Evolutionary conservation across 2,329 filamentous ascomycete genomes (phyloP).

Genomic region (Exophiala viscosa): DNA sequence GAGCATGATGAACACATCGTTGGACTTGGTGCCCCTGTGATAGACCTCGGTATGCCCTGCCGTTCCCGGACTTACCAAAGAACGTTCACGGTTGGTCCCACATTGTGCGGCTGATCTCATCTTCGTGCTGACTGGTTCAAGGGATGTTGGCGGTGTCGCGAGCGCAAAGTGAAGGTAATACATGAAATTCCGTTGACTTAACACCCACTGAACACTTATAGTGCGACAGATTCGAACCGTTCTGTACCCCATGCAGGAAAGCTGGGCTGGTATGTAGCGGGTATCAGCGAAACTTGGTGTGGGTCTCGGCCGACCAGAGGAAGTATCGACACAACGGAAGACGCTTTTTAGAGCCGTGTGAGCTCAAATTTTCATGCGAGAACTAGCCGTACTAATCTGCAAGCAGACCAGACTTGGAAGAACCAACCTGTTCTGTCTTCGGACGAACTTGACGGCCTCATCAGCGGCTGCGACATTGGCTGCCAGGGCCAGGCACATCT

Average conservation of each 20-base stretch:
- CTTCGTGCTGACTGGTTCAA: neutral
- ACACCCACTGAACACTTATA: neutral
- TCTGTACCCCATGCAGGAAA: neutral
- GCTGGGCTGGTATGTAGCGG: neutral
- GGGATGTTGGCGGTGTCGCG: conserved; percentile 1
- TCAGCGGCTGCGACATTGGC: neutral
- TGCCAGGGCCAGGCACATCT: neutral
- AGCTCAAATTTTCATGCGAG: neutral
- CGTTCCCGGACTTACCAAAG: neutral
- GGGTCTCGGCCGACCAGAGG: conserved; percentile 3
- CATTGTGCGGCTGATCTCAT: neutral
- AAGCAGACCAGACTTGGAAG: neutral
- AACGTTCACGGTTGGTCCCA: neutral
- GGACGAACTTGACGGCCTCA: neutral
- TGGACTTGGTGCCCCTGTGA: neutral
- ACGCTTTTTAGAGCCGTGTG: conserved; percentile 1
- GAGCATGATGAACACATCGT: neutral
- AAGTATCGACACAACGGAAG: conserved; percentile 3
- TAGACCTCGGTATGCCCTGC: neutral
- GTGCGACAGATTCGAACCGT: neutral
- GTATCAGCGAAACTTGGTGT: conserved; percentile 3
- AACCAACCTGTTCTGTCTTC: neutral
- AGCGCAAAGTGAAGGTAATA: conserved; percentile 1
- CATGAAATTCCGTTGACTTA: neutral
- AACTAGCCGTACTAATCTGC: neutral